Base-by-base conservation (phyloP, 768 basidiomycete species). In the Leccinum boreale region DNA sequence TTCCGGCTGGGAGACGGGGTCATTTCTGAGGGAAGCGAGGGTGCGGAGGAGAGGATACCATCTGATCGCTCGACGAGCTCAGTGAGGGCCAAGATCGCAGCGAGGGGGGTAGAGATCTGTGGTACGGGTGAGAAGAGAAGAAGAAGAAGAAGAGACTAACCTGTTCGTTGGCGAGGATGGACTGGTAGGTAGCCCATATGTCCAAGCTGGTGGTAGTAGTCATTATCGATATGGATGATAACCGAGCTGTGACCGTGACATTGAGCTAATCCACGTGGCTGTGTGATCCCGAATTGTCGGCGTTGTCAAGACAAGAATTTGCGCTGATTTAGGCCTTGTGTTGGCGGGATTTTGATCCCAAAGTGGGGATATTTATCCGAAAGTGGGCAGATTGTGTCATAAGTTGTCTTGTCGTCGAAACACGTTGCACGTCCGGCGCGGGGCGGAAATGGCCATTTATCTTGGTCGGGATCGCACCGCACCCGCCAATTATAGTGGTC, bases 61-160 rank as follows among this genome's bases (percentile, higher is more conserved):
- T 86, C 80, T 26, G 93, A 94, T 58, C 83, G 78, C 62, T 89
- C 81, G 60, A 97, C 85, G 33, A 94, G 77, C 68, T 94, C 84
- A 3, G 92, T 88, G 50, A 97, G 78, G 12, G 93, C 83, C 21
- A 91, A 78, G 56, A 98, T 92, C 15, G 95, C 95, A 19, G 94
- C 95, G 21, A 96, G 78, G 9, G 94, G 94, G 4, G 85, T 81
- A 0, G 90, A 86, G 55, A 91, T 82, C 90, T 92, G 46, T 3
- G 3, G 5, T 19, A 10, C 3, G 36, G 42, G n/a, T 53, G 36
- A 45, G 46, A 3, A 4, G 17, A 23, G 7, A 5, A 3, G 12
- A 12, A 17, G 0, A n/a, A 0, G 7, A 55, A 14, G 5, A 0
- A 12, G n/a, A 46, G 19, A 74, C 81, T 62, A 65, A 91, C 92